A percentile compares a stretch with the other conserved stretches of the same genome.
phyloP scores from a whole-genome alignment of 371 early-diverging fungal species.

The Coemansia sp. region DNA sequence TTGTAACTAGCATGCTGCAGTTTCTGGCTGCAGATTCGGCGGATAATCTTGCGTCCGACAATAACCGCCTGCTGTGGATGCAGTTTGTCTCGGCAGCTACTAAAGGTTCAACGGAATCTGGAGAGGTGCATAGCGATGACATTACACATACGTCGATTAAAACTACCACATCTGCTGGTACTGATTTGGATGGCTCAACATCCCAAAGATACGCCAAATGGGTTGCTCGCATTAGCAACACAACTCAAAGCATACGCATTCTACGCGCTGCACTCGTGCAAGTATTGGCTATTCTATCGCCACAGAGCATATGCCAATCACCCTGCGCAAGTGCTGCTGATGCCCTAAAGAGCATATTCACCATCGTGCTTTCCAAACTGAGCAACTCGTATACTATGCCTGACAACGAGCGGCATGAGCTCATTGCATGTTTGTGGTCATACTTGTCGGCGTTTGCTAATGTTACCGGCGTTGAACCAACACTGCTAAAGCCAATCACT shows the following conservation, averaged over 20 bases:
- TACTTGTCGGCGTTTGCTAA: slow-evolving; percentile 17
- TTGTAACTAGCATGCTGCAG: slow-evolving; percentile 20
- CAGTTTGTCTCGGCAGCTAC: slow-evolving; percentile 26
- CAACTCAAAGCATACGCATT: slow-evolving; percentile 23
- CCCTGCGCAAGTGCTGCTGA: slow-evolving; percentile 6
- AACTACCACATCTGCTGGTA: neutral
- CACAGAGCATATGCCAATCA: neutral
- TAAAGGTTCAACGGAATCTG: neutral
- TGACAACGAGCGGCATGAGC: neutral
- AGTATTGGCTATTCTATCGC: slow-evolving; percentile 7
- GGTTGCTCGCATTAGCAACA: slow-evolving; percentile 43
- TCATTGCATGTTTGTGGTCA: slow-evolving; percentile 7
- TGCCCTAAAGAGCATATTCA: slow-evolving; percentile 14
- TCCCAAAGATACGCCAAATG: slow-evolving; percentile 43
- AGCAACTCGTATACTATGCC: slow-evolving; percentile 6
- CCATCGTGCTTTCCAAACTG: slow-evolving; percentile 34
- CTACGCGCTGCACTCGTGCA: slow-evolving; percentile 35
- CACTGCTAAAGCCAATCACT: neutral
- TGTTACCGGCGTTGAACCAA: neutral
- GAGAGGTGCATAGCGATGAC: neutral
- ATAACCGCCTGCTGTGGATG: slow-evolving; percentile 18
- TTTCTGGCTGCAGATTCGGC: slow-evolving; percentile 1
- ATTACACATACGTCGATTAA: neutral
- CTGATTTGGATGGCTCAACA: neutral
- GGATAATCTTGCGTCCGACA: neutral